phyloP scores from a whole-genome alignment of 2,329 filamentous ascomycete species.

The Escovopsis sp. region DNA sequence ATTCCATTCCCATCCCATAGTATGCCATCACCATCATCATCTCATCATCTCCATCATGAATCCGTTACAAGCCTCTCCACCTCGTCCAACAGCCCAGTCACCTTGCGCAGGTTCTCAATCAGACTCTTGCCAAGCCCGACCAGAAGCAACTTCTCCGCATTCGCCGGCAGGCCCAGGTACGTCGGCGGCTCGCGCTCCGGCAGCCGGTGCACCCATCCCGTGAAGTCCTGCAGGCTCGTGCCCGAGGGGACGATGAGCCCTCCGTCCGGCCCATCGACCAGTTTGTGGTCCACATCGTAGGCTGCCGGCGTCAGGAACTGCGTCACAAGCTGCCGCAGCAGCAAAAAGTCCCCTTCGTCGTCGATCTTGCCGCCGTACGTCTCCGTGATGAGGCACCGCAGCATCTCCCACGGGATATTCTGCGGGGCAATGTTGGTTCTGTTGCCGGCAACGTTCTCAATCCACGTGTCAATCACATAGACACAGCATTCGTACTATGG shows the following conservation, averaged over 20 bases:
- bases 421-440: conserved; percentile 86
- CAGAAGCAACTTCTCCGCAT: conserved; percentile 89
- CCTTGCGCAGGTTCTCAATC: conserved; percentile 69
- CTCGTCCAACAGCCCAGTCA: conserved; percentile 82
- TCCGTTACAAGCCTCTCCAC: conserved; percentile 81
- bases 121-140: conserved; percentile 77
- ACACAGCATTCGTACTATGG: conserved; percentile 86
- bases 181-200: conserved; percentile 94
- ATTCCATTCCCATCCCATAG: no score
- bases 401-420: conserved; percentile 94
- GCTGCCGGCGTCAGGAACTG: conserved; percentile 72
- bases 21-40: background rate
- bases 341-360: conserved; percentile 67
- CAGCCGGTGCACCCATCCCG: conserved; percentile 77
- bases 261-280: conserved; percentile 54
- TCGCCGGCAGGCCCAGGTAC: conserved; percentile 83
- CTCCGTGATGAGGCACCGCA: conserved; percentile 77
- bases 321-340: conserved; percentile 58
- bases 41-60: conserved; percentile 3
- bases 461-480: conserved; percentile 91
- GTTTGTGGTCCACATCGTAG: conserved; percentile 82
- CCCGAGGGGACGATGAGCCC: conserved; percentile 61
- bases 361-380: conserved; percentile 98
- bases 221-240: conserved; percentile 74
- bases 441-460: conserved; percentile 66